Base-by-base conservation (phyloP, 345 rosid species). In the Dimocarpus longan region DNA sequence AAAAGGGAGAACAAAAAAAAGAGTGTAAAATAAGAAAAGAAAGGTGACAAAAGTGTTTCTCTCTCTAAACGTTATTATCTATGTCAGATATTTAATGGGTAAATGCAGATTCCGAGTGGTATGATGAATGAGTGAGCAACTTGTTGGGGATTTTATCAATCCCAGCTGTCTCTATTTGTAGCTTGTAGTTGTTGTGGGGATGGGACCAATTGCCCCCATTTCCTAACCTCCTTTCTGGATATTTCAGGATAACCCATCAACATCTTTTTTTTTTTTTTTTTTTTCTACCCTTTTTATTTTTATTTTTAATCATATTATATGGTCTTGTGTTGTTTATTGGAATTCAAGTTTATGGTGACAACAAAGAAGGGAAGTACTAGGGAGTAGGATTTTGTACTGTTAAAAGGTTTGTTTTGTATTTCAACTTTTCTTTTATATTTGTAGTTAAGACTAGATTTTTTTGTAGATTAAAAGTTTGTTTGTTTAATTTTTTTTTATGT, bases 241-340 rank as follows among this genome's bases (percentile, higher is more conserved):
- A 57, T 85, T 82, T 83, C 81, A 54, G 81, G 89, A 88, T 87
- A 85, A 80, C 84, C 92, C 86, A 82, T 93, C 92, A 78, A 77
- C 87, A 82, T 89, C 93, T 76, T 67, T 80, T 81, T 79, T 85
- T 80, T 84, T 86, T 85, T 89, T 84, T 84, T 57, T 79, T 84
- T 60, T 78, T 88, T 78, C 80, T 82, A 80, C 85, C 88, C 87
- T 74, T 73, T 28, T 13, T 73, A 48, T 28, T 68, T 42, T 10
- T 40, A 48, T 39, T 70, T 78, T 39, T 32, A n/a, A 68, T 64
- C 66, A 10, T 83, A 10, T 79, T 59, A 70, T 76, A 59, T 18
- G 28, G 28, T 26, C 28, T 32, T 32, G 4, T 32, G 37, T 32
- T 32, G 37, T 54, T 70, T 19, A 42, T 37, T 48, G 8, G 18